Conservation (phyloP, 257 asterid genomes). For the Schizonepeta tenuifolia region DNA sequence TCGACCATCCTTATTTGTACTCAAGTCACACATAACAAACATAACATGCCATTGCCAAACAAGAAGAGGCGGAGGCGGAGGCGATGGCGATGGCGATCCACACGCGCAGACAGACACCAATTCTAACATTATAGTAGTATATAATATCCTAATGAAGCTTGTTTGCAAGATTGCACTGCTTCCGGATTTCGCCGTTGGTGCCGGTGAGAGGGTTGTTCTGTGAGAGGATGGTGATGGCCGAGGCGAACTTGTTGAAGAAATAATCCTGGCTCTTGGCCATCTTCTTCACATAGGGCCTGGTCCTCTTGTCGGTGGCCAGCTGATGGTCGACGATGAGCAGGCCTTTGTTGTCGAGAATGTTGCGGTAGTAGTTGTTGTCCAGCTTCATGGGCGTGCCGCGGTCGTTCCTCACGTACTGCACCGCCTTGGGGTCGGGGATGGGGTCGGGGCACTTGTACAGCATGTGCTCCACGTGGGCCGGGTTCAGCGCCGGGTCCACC, state of each 20-base stretch:
- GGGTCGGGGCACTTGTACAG: constrained; percentile 92
- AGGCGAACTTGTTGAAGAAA: constrained; percentile 71
- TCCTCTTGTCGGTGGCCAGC: constrained; percentile 73
- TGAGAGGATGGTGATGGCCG: constrained; percentile 76
- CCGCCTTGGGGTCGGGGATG: constrained; percentile 97
- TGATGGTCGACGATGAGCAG: constrained; percentile 82
- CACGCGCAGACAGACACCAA: not conserved
- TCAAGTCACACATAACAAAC: not conserved
- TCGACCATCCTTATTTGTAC: constrained; percentile 36
- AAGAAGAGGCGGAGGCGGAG: too few species aligned
- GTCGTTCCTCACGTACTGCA: constrained; percentile 94
- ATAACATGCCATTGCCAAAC: too few species aligned
- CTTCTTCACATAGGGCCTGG: constrained; percentile 81
- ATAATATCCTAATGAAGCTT: constrained; percentile 56
- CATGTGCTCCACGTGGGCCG: constrained; percentile 84
- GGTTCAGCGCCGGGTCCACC: constrained; percentile 86
- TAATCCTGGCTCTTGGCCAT: constrained; percentile 89
- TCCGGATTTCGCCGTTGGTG: constrained; percentile 79
- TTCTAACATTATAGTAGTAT: too few species aligned
- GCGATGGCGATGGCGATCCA: too few species aligned
- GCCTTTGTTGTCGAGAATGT: constrained; percentile 89
- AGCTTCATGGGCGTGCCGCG: constrained; percentile 93
- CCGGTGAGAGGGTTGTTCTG: constrained; percentile 97
- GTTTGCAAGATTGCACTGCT: constrained; percentile 83
- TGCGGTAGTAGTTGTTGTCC: constrained; percentile 88